Base-by-base conservation (phyloP, 257 asterid genomes). In the Verbascum thapsus region DNA sequence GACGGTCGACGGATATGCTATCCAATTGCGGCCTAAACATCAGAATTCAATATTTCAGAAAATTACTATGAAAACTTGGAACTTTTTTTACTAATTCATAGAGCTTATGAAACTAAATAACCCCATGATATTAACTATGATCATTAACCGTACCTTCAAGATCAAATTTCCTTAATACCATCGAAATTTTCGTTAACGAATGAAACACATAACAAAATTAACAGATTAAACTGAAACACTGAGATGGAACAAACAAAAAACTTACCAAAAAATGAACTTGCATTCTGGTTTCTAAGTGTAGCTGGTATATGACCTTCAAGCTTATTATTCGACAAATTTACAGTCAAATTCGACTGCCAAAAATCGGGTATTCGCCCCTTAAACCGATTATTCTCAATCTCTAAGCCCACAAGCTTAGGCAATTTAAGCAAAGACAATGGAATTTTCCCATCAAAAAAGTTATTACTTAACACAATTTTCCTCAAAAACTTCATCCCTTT, bases 291-390 rank as follows among this genome's bases (percentile, higher is more conserved):
- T 43, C 65, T 51, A 16, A 85, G 72, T 8, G 58, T 42, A 30
- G 39, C 63, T 5, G 90, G 96, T 43, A 85, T 57, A 2, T 64
- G 15, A 45, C 94, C 95, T 42, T 59, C 56, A 39, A 88, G 85
- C 63, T 43, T 74, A 64, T 88, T 85, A 4, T 79, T 60, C 2
- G 87, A 76, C 37, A 85, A 68, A 23, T 88, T 74, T 12, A 69
- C 81, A 0, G 16, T 50, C 48, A 85, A 68, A 76, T 72, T 73
- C 44, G n/a, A 9, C 73, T 79, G 96, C 74, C 52, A 9, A 60
- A 87, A 78, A 45, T 73, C 72, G 11, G 88, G 96, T 38, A 87
- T 74, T 3, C 32, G 30, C 8, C 96, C 91, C 3, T 37, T 44
- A 19, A 88, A 83, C 70, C 13, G 26, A 12, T 86, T 88, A 30